Evolutionary conservation across 768 basidiomycete species (phyloP), one percentile per base, ranked within the genome.

Genomic region (Suillus sp.): DNA sequence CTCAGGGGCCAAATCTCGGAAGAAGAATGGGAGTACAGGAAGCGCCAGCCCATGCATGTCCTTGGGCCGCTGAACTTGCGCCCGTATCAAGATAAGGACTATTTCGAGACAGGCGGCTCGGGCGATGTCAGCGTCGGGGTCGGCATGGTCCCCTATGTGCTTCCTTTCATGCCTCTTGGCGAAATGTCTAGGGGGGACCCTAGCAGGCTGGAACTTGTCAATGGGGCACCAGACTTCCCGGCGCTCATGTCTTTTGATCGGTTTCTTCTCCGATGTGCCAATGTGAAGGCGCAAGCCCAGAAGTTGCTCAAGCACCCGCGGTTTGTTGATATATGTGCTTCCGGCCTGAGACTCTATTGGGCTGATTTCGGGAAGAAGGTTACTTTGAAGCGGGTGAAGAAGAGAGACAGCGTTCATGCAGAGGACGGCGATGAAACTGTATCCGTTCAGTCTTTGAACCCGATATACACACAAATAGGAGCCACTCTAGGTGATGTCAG

Each of bases 1-100:
- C 67, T 81, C 37, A 74, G 70, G 8, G 83, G 84, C 1, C 73
- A 82, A n/a, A 80, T 87, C 48, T 67, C 69, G 13, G 69, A 78
- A 47, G 77, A 77, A 14, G 85, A 88, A 67, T 86, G 85, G 86
- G 75, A 80, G 56, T 80, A 77, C 56, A 73, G 84, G 27, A 79
- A 74, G 61, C 75, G 72, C 61, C 78, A 86, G 64, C 84, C 84
- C 2, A 84, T 83, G 79, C 73, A 77, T 50, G 80, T 77, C 27
- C 77, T 74, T 5, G 84, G 84, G 4, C 84, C 84, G 8, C 64
- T 84, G 10, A 85, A 84, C 69, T 64, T 86, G 47, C 77, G 86
- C 4, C 80, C 82, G 14, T 81, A 79, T 64, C 75, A 84, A 30
- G 78, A 84, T 65, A 64, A 71, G 37, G 70, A 76, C 16, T 85